A percentile compares a stretch with the other conserved stretches of the same genome.
Evolutionary conservation across 31 red algal genomes (phyloP).

Genomic region (Porphyra umbilicalis): DNA sequence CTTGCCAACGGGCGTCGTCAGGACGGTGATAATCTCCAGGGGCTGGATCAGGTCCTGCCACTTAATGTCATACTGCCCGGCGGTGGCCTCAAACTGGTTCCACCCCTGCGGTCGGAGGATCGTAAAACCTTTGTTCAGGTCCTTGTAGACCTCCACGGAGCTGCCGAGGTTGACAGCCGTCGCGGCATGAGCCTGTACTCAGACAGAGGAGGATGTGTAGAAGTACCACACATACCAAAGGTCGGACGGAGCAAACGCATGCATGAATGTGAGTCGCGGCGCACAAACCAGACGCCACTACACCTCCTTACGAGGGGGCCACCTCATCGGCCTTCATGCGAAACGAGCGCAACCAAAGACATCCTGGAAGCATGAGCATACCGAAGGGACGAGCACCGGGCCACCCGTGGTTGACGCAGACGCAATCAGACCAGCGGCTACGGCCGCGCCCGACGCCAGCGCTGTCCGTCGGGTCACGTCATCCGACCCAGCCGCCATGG

Average conservation of each 20-base stretch:
- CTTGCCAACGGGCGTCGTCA: slow-evolving; percentile 54
- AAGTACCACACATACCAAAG: too few species aligned
- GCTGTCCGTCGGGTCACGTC: background rate
- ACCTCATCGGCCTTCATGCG: too few species aligned
- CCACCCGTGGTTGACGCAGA: background rate
- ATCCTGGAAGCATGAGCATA: too few species aligned
- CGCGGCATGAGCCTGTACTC: background rate
- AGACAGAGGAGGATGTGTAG: background rate
- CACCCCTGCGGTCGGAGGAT: slow-evolving; percentile 80
- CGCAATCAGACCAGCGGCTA: background rate
- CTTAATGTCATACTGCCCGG: slow-evolving; percentile 87
- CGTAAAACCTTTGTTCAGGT: slow-evolving; percentile 74
- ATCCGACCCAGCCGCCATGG: background rate
- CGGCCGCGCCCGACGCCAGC: background rate
- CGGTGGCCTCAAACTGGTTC: slow-evolving; percentile 87
- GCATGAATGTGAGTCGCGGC: too few species aligned
- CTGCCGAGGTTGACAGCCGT: slow-evolving; percentile 21
- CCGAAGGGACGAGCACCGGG: background rate
- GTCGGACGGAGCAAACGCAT: too few species aligned
- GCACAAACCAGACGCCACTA: too few species aligned
- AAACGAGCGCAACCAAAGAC: too few species aligned
- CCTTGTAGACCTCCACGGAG: slow-evolving; percentile 62
- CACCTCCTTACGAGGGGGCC: too few species aligned
- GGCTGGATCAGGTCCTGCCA: slow-evolving; percentile 97
- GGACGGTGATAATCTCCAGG: slow-evolving; percentile 80